Base-by-base conservation (phyloP, 805 yeast genomes). In the Cyberlindnera mississippiensis region DNA sequence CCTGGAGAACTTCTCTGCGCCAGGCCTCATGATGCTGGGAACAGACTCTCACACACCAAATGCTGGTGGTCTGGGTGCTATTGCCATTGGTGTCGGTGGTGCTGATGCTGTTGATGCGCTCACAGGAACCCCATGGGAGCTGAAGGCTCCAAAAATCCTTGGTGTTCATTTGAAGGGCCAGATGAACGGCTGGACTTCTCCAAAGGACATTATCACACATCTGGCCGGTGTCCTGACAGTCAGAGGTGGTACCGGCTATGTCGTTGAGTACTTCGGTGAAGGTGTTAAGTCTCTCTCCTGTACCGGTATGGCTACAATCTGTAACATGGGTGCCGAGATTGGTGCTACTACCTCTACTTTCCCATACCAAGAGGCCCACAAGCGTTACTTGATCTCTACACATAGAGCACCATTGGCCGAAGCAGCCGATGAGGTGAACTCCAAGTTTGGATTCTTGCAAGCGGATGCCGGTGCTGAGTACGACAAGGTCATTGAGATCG, bases 251-350 rank as follows among this genome's bases (percentile, higher is more conserved):
- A 93, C 99, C 41, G 98, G 98, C 50, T 81, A 73, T 64, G 89
- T 93, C 59, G 90, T 93, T 39, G 99, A 93, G 71, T 93, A 93
- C 72, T 91, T 87, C 61, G 99, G 99, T 61, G 88, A 82, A 41
- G 99, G 99, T 71, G 95, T 89, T 35, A 72, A 82, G 48, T 71
- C 84, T 41, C 77, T 93, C 58, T 83, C 95, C 18, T 88, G 96
- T 72, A 93, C 99, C 28, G 99, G 99, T 72, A 93, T 93, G 99
- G 99, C 96, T 48, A 93, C 99, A 47, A 91, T 93, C 65, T 91
- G 98, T 77, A 93, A 93, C 69, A 93, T 93, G 99, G 99, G 99
- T 64, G 99, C 99, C 41, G 99, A 93, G 71, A 89, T 93, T 45
- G 99, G 99, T 67, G 99, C 99, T 33, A 93, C 99, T 29, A 93